Evolutionary conservation across 2,329 filamentous ascomycete genomes (phyloP).

Genomic region (Fusarium buharicum): DNA sequence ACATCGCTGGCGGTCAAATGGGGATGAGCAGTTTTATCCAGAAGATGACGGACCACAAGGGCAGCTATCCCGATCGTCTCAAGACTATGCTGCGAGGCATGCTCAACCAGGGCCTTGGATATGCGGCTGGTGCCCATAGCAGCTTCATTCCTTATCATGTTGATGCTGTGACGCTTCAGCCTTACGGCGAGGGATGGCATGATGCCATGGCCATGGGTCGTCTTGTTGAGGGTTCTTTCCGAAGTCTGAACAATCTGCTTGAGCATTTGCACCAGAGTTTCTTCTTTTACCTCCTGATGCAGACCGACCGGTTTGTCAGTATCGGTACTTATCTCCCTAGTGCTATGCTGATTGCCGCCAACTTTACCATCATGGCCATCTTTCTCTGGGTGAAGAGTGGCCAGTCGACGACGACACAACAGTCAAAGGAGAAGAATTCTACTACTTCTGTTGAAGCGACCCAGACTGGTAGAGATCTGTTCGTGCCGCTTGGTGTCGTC

Average conservation of each 20-base stretch:
- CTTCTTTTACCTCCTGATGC: conserved; percentile 97
- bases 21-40: conserved; percentile 86
- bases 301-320: conserved; percentile 91
- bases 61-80: conserved; percentile 83
- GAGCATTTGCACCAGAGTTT: conserved; percentile 99
- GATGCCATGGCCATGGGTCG: conserved; percentile 97
- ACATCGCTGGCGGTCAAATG: conserved; percentile 91
- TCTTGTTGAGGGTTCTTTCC: conserved; percentile 87
- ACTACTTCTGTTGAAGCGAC: conserved; percentile 41
- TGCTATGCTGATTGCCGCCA: conserved; percentile 95
- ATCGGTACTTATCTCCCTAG: conserved; percentile 97
- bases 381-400: conserved; percentile 94
- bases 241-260: conserved; percentile 94
- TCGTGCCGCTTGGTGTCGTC: conserved; percentile 79
- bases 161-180: conserved; percentile 92
- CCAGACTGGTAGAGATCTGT: conserved; percentile 69
- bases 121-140: conserved; percentile 90
- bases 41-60: conserved; percentile 84
- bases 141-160: conserved; percentile 98
- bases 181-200: conserved; percentile 91
- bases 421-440: conserved; percentile 44
- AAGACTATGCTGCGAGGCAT: conserved; percentile 92
- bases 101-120: conserved; percentile 88
- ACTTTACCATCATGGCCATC: conserved; percentile 95
- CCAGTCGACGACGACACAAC: conserved; percentile 51